Evolutionary conservation across 352 stramenopile genomes (phyloP), one percentile per base, ranked within the genome.

Genomic region (Globisporangium alternatum): DNA sequence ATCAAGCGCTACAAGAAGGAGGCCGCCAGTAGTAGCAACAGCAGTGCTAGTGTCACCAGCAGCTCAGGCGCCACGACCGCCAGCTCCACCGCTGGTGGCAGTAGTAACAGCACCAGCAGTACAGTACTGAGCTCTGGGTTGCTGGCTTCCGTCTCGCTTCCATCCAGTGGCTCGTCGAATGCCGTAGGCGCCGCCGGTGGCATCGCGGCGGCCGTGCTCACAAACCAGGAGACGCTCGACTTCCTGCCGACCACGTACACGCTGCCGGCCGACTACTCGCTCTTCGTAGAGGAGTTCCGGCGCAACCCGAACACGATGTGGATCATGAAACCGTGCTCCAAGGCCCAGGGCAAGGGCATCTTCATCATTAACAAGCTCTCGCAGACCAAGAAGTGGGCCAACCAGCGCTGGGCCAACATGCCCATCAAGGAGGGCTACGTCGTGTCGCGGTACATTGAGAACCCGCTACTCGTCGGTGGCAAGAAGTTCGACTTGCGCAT

Each of bases 401-500:
- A 89, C 62, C 76, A 84, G 45, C 80, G 76, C 21, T 83, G 71
- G 74, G 72, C 67, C 56, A 92, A 85, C 61, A 84, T 81, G 65
- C 78, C 84, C 0, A 74, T 88, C 37, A 94, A 90, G 45, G 91
- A 97, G 63, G 78, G 86, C 5, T 98, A 97, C 62, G 77, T 97
- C 1, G 84, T 96, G 3, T 94, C 88, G 33, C 80, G 88, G 19
- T 98, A 98, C 74, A 95, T 98, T 65, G 80, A 95, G 37, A 86
- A 95, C 45, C 93, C 93, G 8, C 60, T 97, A 62, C 81, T 97
- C 8, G 75, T 98, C 7, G 93, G 93, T 13, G 91, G 91, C 60
- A 97, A 97, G 74, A 98, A 98, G 66, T 98, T 98, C 33, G 93
- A 98, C 59, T 70, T 98, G 55, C 75, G 93, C 9, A 90, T 98